A percentile compares a stretch with the other conserved stretches of the same genome.
phyloP scores from a whole-genome alignment of 768 basidiomycete genomes.

The Boletus coccyginus region DNA sequence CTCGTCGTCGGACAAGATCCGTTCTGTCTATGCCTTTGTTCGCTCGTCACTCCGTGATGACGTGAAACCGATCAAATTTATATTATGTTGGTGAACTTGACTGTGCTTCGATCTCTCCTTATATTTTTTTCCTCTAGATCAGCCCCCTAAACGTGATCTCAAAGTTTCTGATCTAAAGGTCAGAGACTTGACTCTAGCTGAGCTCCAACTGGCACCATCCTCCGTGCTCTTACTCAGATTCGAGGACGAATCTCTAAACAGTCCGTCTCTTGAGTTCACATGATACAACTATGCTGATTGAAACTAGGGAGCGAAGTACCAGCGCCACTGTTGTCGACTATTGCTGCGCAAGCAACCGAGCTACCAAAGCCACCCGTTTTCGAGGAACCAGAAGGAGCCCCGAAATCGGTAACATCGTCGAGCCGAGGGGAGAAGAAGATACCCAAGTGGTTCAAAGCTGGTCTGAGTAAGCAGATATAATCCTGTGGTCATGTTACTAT shows the following conservation, averaged over 20 bases:
- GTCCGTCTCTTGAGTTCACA: slow-evolving; percentile 33
- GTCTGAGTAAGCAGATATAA: slow-evolving; percentile 44
- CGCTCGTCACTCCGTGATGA: slow-evolving; percentile 68
- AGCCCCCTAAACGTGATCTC: slow-evolving; percentile 82
- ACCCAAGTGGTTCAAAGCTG: slow-evolving; percentile 79
- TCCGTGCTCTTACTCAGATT: slow-evolving; percentile 77
- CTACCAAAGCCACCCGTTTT: slow-evolving; percentile 59
- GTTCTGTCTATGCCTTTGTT: slow-evolving; percentile 83
- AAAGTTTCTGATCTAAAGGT: slow-evolving; percentile 77
- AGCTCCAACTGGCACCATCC: slow-evolving; percentile 77
- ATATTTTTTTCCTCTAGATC: slow-evolving; percentile 46
- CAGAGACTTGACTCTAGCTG: slow-evolving; percentile 61
- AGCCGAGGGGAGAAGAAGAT: slow-evolving; percentile 45
- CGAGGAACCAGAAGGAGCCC: slow-evolving; percentile 8
- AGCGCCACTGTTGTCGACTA: slow-evolving; percentile 60
- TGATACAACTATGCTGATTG: neutral
- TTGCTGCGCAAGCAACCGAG: slow-evolving; percentile 61
- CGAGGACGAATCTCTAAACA: slow-evolving; percentile 66
- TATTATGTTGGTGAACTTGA: slow-evolving; percentile 62
- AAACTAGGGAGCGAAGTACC: slow-evolving; percentile 49
- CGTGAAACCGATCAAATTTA: slow-evolving; percentile 74
- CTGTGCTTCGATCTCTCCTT: neutral
- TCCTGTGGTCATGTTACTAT: neutral
- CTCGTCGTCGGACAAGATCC: slow-evolving; percentile 75
- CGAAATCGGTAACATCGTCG: slow-evolving; percentile 10